Evolutionary conservation across 192 early-diverging fungal genomes (phyloP).

Genomic region (Backusella psychrophila): DNA sequence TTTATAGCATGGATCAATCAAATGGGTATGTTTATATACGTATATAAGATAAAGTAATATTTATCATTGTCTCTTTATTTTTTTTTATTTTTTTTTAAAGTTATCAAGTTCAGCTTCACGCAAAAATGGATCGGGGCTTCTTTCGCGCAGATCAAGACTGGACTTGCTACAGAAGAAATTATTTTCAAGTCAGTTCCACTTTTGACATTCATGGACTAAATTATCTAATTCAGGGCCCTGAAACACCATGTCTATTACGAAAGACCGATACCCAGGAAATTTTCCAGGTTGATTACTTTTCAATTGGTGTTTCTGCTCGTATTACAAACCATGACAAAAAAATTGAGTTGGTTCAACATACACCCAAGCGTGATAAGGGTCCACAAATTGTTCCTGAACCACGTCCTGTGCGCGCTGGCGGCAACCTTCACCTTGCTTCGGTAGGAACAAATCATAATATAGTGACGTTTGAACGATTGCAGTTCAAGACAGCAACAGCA

Average conservation of each 20-base stretch:
- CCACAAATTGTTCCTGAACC: constrained; percentile 73
- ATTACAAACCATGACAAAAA: constrained; percentile 62
- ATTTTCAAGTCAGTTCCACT: constrained; percentile 66
- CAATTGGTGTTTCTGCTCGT: constrained; percentile 72
- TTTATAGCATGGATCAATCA: constrained; percentile 62
- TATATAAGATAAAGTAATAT: not conserved
- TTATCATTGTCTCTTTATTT: not conserved
- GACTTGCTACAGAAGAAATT: constrained; percentile 85
- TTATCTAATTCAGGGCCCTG: constrained; percentile 46
- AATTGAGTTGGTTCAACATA: constrained; percentile 85
- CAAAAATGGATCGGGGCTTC: constrained; percentile 79
- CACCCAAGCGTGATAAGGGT: constrained; percentile 92
- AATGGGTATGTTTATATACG: constrained; percentile 34
- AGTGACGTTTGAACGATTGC: constrained; percentile 81
- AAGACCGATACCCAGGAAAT: constrained; percentile 43
- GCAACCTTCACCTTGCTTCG: constrained; percentile 44
- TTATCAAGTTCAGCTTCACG: constrained; percentile 57
- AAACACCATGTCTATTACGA: constrained; percentile 65
- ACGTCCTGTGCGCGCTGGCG: constrained; percentile 54
- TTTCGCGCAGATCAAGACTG: constrained; percentile 70
- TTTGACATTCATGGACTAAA: constrained; percentile 42
- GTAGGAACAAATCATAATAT: constrained; percentile 45
- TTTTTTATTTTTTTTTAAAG: constrained; percentile 19
- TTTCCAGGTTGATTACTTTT: constrained; percentile 49
- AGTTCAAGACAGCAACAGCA: constrained; percentile 92